phyloP scores from a whole-genome alignment of 1,284 basidiomycete species.

The Irpex sp. region DNA sequence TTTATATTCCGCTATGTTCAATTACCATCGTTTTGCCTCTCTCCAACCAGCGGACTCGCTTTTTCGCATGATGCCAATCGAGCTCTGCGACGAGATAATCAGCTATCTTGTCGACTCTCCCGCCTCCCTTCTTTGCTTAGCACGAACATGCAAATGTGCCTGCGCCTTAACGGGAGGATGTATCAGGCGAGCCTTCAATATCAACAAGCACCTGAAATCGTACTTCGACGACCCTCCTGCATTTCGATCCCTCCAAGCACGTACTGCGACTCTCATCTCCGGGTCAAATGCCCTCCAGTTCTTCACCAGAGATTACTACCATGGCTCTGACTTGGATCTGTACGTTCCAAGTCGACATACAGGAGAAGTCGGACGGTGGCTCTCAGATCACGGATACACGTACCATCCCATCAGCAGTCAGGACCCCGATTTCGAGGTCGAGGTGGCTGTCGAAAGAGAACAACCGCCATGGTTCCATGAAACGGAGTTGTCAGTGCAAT shows the following conservation, averaged over 20 bases:
- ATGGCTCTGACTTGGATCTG: slow-evolving; percentile 45
- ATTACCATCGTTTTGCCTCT: too few species aligned
- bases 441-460: slow-evolving; percentile 9
- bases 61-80: too few species aligned
- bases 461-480: neutral
- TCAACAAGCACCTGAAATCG: slow-evolving; percentile 23
- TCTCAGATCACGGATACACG: slow-evolving; percentile 20
- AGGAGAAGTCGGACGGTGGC: slow-evolving; percentile 19
- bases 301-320: slow-evolving; percentile 39
- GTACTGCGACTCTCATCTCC: slow-evolving; percentile 42
- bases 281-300: slow-evolving; percentile 50
- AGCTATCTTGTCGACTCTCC: slow-evolving; percentile 8
- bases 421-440: slow-evolving; percentile 16
- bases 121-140: slow-evolving; percentile 17
- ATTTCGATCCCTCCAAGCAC: slow-evolving; percentile 42
- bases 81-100: too few species aligned
- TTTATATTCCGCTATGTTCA: too few species aligned
- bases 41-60: too few species aligned
- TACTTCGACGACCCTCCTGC: slow-evolving; percentile 28
- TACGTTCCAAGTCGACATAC: slow-evolving; percentile 25
- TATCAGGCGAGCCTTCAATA: slow-evolving; percentile 20
- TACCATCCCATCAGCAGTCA: slow-evolving; percentile 18
- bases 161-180: slow-evolving; percentile 17
- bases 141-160: slow-evolving; percentile 20
- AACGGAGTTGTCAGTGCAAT: neutral